phyloP scores from a whole-genome alignment of 1,139 yeast species.

The Zygoascus meyerae region DNA sequence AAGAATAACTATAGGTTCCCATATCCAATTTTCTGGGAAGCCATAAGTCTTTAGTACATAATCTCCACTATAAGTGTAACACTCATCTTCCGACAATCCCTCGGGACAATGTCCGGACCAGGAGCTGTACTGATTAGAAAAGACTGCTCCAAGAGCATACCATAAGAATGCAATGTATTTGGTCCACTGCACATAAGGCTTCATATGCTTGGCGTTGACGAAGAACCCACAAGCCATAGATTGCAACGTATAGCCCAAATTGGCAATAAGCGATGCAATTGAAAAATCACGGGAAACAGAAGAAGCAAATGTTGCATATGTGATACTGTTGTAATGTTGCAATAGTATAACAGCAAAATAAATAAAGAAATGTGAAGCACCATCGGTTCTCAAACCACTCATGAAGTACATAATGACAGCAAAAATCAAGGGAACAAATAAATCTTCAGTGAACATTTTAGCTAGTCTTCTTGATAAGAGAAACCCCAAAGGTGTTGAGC shows the following conservation, averaged over 20 bases:
- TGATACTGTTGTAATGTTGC: slow-evolving; percentile 51
- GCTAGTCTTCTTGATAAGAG: slow-evolving; percentile 62
- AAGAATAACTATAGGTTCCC: slow-evolving; percentile 56
- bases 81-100: slow-evolving; percentile 35
- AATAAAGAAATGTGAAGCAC: slow-evolving; percentile 48
- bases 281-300: slow-evolving; percentile 61
- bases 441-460: slow-evolving; percentile 62
- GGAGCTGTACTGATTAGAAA: slow-evolving; percentile 59
- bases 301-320: slow-evolving; percentile 51
- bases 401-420: slow-evolving; percentile 58
- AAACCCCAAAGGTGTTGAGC: slow-evolving; percentile 62
- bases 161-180: slow-evolving; percentile 70
- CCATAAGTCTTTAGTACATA: slow-evolving; percentile 55
- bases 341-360: slow-evolving; percentile 57
- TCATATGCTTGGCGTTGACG: slow-evolving; percentile 67
- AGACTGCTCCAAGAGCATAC: slow-evolving; percentile 68
- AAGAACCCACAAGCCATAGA: slow-evolving; percentile 80
- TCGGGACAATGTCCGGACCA: slow-evolving; percentile 55
- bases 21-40: slow-evolving; percentile 58
- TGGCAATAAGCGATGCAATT: slow-evolving; percentile 56
- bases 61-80: slow-evolving; percentile 44
- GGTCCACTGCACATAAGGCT: slow-evolving; percentile 82
- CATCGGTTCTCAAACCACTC: slow-evolving; percentile 59
- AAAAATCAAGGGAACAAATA: slow-evolving; percentile 55
- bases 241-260: slow-evolving; percentile 62